These are phyloP conservation scores for Calcarisporium arbuscula DNA, from an alignment of 2,329 filamentous ascomycete species.

Conservation along the genomic window DNA sequence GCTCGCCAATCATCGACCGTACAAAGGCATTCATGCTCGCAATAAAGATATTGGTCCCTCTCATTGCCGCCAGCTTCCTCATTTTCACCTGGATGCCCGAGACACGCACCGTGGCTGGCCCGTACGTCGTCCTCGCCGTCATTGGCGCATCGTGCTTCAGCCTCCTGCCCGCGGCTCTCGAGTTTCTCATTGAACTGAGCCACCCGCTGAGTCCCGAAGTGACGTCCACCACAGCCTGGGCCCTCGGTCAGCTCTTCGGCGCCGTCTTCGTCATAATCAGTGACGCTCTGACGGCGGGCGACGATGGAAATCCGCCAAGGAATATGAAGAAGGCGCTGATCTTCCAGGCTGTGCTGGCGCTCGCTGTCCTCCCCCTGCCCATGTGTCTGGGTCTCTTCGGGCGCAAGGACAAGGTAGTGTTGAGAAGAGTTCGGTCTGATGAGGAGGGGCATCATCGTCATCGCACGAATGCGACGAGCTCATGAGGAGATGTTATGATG, in stretches of 20 bases:
- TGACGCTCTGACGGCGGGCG: slow-evolving; percentile 60
- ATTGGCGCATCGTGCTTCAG: slow-evolving; percentile 76
- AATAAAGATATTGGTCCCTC: slow-evolving; percentile 67
- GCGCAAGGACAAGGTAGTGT: slow-evolving; percentile 39
- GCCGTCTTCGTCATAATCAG: slow-evolving; percentile 79
- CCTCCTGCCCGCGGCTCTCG: slow-evolving; percentile 76
- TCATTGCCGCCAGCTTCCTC: slow-evolving; percentile 69
- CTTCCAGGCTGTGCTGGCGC: slow-evolving; percentile 68
- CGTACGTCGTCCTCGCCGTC: slow-evolving; percentile 68
- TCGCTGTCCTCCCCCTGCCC: slow-evolving; percentile 60
- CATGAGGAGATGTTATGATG: no score
- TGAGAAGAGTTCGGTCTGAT: slow-evolving; percentile 46
- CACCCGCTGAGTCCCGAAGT: slow-evolving; percentile 84
- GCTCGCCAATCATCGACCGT: slow-evolving; percentile 76
- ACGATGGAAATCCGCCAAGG: slow-evolving; percentile 48
- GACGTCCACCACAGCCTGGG: slow-evolving; percentile 78
- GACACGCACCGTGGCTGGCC: slow-evolving; percentile 55
- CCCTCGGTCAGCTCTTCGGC: slow-evolving; percentile 77
- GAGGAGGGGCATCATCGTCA: slow-evolving; percentile 12
- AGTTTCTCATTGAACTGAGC: slow-evolving; percentile 81
- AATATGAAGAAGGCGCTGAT: slow-evolving; percentile 73
- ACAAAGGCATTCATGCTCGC: slow-evolving; percentile 72
- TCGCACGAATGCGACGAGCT: no score
- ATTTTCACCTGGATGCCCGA: slow-evolving; percentile 71
- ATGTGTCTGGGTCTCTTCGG: slow-evolving; percentile 67